Evolutionary conservation across 1,284 basidiomycete species (phyloP).

Genomic region (Marasmius sp.): DNA sequence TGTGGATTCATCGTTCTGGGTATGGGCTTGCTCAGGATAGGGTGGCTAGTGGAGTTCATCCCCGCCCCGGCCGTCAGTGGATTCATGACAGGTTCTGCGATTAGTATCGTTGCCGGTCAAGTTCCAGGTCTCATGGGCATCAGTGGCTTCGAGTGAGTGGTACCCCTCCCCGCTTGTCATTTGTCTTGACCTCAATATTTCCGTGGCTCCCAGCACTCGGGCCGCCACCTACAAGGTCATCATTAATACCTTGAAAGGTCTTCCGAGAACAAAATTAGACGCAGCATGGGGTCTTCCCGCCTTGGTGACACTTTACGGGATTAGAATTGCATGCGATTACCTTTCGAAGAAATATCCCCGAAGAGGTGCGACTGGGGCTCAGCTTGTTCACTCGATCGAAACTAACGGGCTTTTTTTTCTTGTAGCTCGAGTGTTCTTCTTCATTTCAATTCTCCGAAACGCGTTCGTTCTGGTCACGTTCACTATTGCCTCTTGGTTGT

Average conservation of each 20-base stretch:
- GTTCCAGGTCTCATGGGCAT: conserved; percentile 86
- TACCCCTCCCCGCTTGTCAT: neutral
- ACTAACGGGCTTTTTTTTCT: neutral
- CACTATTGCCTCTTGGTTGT: conserved; percentile 84
- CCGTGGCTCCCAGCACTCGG: conserved; percentile 57
- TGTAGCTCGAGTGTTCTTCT: conserved; percentile 85
- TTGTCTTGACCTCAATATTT: conserved; percentile 6
- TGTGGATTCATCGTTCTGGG: conserved; percentile 93
- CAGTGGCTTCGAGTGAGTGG: conserved; percentile 72
- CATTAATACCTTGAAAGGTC: conserved; percentile 88
- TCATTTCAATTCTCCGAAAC: conserved; percentile 82
- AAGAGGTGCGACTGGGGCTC: conserved; percentile 43
- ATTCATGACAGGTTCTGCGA: conserved; percentile 90
- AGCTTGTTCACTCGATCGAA: neutral
- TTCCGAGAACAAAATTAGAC: conserved; percentile 74
- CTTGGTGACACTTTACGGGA: conserved; percentile 71
- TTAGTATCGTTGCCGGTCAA: conserved; percentile 86
- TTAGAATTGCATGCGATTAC: conserved; percentile 66
- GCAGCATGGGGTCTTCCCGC: conserved; percentile 90
- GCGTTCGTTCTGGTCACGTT: conserved; percentile 85
- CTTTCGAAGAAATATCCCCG: conserved; percentile 70
- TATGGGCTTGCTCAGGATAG: conserved; percentile 89
- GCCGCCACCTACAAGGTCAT: conserved; percentile 85
- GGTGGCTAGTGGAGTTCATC: conserved; percentile 97
- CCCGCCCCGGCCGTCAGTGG: conserved; percentile 89